Evolutionary conservation across 176 grass and related monocot species (phyloP), one percentile per base, ranked within the genome.

Genomic region (Phragmites australis): DNA sequence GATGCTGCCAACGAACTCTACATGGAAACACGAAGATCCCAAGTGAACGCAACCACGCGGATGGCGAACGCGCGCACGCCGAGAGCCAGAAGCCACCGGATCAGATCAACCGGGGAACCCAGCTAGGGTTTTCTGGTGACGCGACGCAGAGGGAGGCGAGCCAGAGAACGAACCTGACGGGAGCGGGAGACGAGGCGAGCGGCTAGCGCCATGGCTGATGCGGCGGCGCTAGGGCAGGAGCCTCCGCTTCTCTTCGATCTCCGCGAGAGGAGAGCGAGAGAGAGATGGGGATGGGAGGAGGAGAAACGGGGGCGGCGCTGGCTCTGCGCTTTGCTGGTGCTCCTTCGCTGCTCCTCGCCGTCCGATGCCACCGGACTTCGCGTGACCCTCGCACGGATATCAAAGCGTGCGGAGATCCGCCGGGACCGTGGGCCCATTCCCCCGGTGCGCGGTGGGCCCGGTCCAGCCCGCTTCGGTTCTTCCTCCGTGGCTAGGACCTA

Each of bases 121-220:
- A 65, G 29, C 30, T 67, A 82, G 66, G 65, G 74, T 61, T 82
- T 31, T 40, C 41, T 16, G 7, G 2, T n/a, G 18, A 39, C 12
- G 44, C 4, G 26, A 11, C 62, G 29, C 2, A 22, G 15, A 81
- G 17, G 70, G 37, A 40, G 18, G 22, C 10, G 47, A 30, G 17
- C 21, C 12, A 42, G 12, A 34, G 45, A 9, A 72, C 75, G 40
- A 58, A 99, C 97, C 82, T 99, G 97, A 9, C 93, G 86, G 22
- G 93, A 96, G 79, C 92, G 84, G 80, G 87, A 93, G 50, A 90
- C 75, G 53, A 99, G 58, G 78, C 96, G 96, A 65, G 86, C 80
- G 76, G 87, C 90, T 87, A 99, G 53, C 87, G 97, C 93, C 97
- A 99, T 96, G 79, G 75, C 68, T 30, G 77, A 26, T 68, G 76